Evolutionary conservation across 805 yeast species (phyloP), one percentile per base, ranked within the genome.

Genomic region (Saccharomycopsis sp.): DNA sequence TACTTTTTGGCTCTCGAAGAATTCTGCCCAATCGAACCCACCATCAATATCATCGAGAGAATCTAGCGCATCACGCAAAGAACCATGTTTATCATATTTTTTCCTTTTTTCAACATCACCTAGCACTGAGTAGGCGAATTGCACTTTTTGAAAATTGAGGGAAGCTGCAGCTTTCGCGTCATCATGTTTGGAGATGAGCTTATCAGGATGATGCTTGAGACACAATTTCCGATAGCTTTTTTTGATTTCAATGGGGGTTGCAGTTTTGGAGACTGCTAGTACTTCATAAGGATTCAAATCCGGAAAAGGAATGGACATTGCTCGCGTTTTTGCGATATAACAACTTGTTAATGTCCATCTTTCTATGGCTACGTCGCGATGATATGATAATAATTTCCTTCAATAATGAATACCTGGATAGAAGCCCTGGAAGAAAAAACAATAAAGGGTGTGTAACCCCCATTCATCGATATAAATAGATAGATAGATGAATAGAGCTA

Each of bases 71-170:
- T 69, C 76, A 5, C 65, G 70, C 22, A 77, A 53, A 2, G 75
- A 66, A 1, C 94, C 95, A 0, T 89, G 80, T n/a, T 58, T 54
- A 52, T 86, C 95, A 53, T 73, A 86, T 16, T 71, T 57, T 33
- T 63, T 63, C 21, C 85, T 64, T 48, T 72, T 69, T 27, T 58
- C 56, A 0, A 68, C 62, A 53, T 86, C 92, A 20, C 74, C 65
- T 19, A 86, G 61, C 0, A 86, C 67, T 32, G 78, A 64, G 56
- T 82, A 84, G 16, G 94, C 79, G 52, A 83, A 77, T 54, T 84
- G 88, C 15, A 86, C 68, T 50, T 72, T 61, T 38, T 85, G 81
- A 57, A 87, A 86, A 46, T 51, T 52, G n/a, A 26, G 35, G 40
- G 60, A 63, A 26, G 67, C 56, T 36, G 53, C 60, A 8, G 48